Base-by-base conservation (phyloP, 306 rosid genomes). In the Cucurbita argyrosperma region DNA sequence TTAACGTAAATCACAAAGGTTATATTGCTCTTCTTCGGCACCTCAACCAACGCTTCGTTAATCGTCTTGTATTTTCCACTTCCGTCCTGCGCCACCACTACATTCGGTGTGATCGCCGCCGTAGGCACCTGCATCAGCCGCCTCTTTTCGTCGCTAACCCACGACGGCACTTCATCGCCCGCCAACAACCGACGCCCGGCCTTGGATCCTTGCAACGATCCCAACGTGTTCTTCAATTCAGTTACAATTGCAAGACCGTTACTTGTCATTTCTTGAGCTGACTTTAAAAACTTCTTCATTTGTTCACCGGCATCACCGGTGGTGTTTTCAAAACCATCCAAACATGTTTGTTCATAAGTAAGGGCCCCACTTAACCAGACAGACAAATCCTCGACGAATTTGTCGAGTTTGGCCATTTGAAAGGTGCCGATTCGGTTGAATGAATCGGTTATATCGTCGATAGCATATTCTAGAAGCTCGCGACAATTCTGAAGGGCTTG, bases 1-100 rank as follows among this genome's bases (percentile, higher is more conserved):
- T 86, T 86, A 7, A 88, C 84, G 18, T 88, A 13, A 8, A 88
- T 86, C 45, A 88, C 88, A 67, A 84, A 88, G 18, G 82, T 68
- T 8, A 12, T 8, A 4, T 43, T 50, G 72, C 80, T 86, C 16
- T 55, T 50, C 38, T 60, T 54, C 0, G 88, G 90, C 10, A 88
- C 78, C 0, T 72, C 71, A 11, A 11, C 53, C 13, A 88, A 76
- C 11, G 90, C 88, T 0, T 78, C 90, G 7, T 16, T 69, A 5
- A 88, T 37, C 7, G 88, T 79, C 13, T 30, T 86, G 52, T 82
- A 86, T 7, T 84, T 77, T 3, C 90, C 90, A 65, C 78, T 73
- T 0, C 90, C 92, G 23, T 88, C 92, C 60, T 79, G 74, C 5
- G 92, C 84, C 53, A 88, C 90, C 13, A 80, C 78, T 0, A 62